A percentile compares a stretch with the other conserved stretches of the same genome.
Conservation (phyloP, 257 asterid genomes). For the Solanum dulcamara region DNA sequence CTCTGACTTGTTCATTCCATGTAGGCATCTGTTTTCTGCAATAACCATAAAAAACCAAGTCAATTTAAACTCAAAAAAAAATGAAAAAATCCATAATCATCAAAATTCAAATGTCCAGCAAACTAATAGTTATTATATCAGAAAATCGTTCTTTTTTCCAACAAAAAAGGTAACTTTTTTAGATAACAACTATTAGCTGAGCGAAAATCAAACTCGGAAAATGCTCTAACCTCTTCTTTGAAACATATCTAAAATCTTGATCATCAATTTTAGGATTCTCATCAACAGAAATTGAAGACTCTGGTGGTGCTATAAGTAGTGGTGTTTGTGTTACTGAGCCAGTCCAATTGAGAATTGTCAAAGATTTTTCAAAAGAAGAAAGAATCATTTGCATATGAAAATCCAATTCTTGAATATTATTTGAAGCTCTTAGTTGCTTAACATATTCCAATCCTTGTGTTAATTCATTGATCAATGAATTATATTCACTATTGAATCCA, state of each 20-base stretch:
- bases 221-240: constrained; percentile 55
- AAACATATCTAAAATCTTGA: constrained; percentile 15
- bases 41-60: constrained; percentile 6
- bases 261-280: constrained; percentile 43
- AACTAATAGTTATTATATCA: neutral
- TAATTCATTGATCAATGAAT: constrained; percentile 46
- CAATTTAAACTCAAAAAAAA: neutral
- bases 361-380: constrained; percentile 65
- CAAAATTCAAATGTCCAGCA: no score
- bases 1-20: constrained; percentile 63
- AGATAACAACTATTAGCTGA: neutral
- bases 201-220: neutral
- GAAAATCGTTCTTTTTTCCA: neutral
- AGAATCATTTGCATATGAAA: constrained; percentile 53
- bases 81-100: neutral
- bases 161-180: neutral
- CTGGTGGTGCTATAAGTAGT: constrained; percentile 8
- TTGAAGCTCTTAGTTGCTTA: constrained; percentile 41
- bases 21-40: constrained; percentile 67
- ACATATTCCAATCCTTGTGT: constrained; percentile 71
- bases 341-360: constrained; percentile 50
- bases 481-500: constrained; percentile 27
- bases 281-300: constrained; percentile 41
- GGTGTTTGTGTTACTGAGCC: constrained; percentile 23
- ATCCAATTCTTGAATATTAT: constrained; percentile 21